Evolutionary conservation across 1,284 basidiomycete species (phyloP), one percentile per base, ranked within the genome.

Genomic region (Bjerkandera adusta): DNA sequence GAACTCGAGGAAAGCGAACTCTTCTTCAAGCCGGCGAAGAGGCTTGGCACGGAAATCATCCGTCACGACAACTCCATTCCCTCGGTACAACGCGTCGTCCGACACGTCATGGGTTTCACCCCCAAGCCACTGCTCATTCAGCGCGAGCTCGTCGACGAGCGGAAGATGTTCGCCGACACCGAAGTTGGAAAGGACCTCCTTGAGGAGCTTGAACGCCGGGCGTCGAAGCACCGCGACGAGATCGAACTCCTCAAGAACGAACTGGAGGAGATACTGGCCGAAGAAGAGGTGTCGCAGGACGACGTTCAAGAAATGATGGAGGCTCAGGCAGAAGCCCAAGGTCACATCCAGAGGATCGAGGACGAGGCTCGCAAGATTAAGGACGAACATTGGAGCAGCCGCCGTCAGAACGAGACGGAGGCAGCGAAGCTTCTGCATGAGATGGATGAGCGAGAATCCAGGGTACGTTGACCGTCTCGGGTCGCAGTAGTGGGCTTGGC

Each of bases 81-180:
- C 10, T 50, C 48, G 15, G 47, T 48, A 3, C 51, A 55, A 5
- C 13, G 20, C 11, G 45, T 53, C 29, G 22, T 55, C 22, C 45
- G 45, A 13, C 20, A 25, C n/a, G 32, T 55, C 40, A 13, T 53
- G 13, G 25, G 25, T 16, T 42, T 47, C 22, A 21, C 22, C n/a
- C 53, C 53, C 2, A 18, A 35, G 7, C 26, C 45, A 5, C 29
- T 55, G 3, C 48, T 36, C n/a, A 45, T 55, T 13, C 53, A 55
- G 22, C 30, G 33, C 13, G 53, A 55, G 24, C 22, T 52, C 13
- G 51, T 50, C 15, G 51, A 50, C 33, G 51, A 55, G 25, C 30
- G 37, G 25, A 55, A 55, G 27, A 10, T 20, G 4, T 8, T 55
- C 12, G 25, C 34, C 10, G 21, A 43, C 27, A 55, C 53, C 7